Evolutionary conservation across 2,329 filamentous ascomycete species (phyloP), one percentile per base, ranked within the genome.

Genomic region (Ophiocordyceps camponoti-floridani): DNA sequence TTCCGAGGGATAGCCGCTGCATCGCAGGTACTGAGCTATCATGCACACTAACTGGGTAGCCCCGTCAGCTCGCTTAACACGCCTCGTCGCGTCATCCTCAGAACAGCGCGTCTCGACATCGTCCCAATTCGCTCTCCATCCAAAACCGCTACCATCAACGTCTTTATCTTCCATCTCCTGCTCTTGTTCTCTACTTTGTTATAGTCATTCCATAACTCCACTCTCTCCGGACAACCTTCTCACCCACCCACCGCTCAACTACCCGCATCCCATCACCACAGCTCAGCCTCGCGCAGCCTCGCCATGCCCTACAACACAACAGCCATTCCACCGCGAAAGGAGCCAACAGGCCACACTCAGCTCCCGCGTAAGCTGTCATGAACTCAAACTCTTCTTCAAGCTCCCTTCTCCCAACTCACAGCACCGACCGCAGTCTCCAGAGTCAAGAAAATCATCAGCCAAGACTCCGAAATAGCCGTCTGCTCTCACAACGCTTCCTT

Each of bases 401-500:
- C 40, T 47, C 51, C 43, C 52, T 41, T 41, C 44, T 18, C 40
- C 12, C 42, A 13, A 16, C 38, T 40, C 28, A 41, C 42, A 42
- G 45, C 23, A 7, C 18, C 28, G 2, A n/a, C 27, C 31, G 41
- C 45, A 96, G 91, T 96, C 46, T 84, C 91, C 16, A 78, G 91
- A 55, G 85, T 98, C 47, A 95, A 95, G 66, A 94, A 94, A 66
- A 94, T 98, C 58, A 85, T 98, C 48, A 75, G 78, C 43, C 75
- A 86, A 47, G 91, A 98, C 62, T 78, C 84, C 40, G 89, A 95
- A 49, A 83, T 94, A 49, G 71, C 69, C 49, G 76, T 84, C 58
- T 94, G 86, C 62, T 94, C 88, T 42, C 94, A 88, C 62, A 94
- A 94, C 57, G 89, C 89, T 45, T 84, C 88, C 18, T 96, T 96